Percentiles rank a stretch among this genome's conserved stretches.
phyloP scores from a whole-genome alignment of 192 early-diverging fungal genomes.

The Podochytrium sp. region DNA sequence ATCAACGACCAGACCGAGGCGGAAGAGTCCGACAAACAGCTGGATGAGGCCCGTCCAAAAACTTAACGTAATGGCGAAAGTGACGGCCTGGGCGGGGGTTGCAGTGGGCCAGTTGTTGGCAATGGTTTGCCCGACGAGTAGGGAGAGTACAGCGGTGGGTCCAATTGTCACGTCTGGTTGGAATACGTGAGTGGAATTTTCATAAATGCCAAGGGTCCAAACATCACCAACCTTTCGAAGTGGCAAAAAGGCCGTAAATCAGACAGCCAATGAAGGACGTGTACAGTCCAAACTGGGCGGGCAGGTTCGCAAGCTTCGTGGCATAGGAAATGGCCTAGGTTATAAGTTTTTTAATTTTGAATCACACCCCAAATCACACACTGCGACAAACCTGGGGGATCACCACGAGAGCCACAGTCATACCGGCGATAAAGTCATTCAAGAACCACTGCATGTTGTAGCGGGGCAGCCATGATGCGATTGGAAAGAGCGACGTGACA shows the following conservation, averaged over 20 bases:
- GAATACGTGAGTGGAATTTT: too few species aligned
- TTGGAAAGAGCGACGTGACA: conserved; percentile 48
- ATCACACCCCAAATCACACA: too few species aligned
- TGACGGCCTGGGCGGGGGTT: conserved; percentile 33
- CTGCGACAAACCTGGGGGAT: conserved; percentile 74
- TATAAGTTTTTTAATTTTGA: neutral
- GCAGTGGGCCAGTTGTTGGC: conserved; percentile 36
- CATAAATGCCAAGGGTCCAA: too few species aligned
- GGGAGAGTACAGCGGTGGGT: conserved; percentile 77
- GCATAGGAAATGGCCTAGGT: conserved; percentile 62
- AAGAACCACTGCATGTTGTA: conserved; percentile 70
- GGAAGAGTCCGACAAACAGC: conserved; percentile 73
- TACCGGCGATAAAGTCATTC: conserved; percentile 69
- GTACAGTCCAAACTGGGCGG: conserved; percentile 77
- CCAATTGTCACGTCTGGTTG: conserved; percentile 69
- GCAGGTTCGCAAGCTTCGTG: conserved; percentile 69
- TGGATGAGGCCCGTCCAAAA: conserved; percentile 76
- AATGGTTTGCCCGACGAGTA: conserved; percentile 71
- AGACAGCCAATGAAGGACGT: conserved; percentile 72
- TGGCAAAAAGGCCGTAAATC: conserved; percentile 73
- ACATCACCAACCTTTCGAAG: conserved; percentile 59
- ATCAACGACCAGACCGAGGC: conserved; percentile 84
- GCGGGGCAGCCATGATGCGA: conserved; percentile 52
- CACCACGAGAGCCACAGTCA: conserved; percentile 73
- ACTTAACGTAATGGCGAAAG: conserved; percentile 63